Evolutionary conservation across 192 early-diverging fungal species (phyloP).

Genomic region (Podila verticillata): DNA sequence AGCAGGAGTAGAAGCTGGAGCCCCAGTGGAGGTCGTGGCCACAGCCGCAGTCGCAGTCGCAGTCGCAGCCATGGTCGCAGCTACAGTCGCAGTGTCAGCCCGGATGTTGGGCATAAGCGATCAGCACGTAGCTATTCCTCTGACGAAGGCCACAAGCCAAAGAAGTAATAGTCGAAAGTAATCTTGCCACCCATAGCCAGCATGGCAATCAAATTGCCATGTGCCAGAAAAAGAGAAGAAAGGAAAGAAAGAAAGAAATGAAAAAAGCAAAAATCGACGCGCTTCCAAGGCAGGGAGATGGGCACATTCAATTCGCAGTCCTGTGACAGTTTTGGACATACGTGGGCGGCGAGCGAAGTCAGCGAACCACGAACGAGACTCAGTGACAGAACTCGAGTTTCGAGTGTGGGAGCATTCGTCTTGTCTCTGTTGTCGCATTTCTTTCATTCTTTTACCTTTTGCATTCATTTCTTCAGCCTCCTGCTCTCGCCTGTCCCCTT

Average conservation of each 20-base stretch:
- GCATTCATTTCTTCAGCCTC: background rate
- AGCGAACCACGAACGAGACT: too few relatives aligned
- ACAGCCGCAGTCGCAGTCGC: constrained; percentile 8
- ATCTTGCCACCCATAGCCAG: too few relatives aligned
- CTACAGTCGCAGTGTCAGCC: background rate
- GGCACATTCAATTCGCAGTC: background rate
- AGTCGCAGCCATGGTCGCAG: constrained; percentile 1
- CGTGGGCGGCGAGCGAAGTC: too few relatives aligned
- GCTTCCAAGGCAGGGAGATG: background rate
- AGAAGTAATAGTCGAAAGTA: background rate
- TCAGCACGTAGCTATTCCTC: background rate
- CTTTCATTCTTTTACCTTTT: background rate
- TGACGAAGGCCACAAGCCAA: background rate
- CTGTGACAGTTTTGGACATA: background rate
- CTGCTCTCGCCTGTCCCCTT: background rate
- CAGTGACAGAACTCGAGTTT: too few relatives aligned
- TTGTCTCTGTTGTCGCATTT: too few relatives aligned
- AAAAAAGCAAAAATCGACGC: background rate
- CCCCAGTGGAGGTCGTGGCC: constrained; percentile 14
- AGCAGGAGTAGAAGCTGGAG: constrained; percentile 17
- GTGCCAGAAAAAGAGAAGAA: background rate
- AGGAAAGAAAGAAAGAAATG: too few relatives aligned
- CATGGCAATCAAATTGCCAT: too few relatives aligned
- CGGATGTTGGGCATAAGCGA: background rate
- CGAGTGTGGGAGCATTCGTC: too few relatives aligned